Base-by-base conservation (phyloP, 441 rosid species). In the Mallotus repandus region DNA sequence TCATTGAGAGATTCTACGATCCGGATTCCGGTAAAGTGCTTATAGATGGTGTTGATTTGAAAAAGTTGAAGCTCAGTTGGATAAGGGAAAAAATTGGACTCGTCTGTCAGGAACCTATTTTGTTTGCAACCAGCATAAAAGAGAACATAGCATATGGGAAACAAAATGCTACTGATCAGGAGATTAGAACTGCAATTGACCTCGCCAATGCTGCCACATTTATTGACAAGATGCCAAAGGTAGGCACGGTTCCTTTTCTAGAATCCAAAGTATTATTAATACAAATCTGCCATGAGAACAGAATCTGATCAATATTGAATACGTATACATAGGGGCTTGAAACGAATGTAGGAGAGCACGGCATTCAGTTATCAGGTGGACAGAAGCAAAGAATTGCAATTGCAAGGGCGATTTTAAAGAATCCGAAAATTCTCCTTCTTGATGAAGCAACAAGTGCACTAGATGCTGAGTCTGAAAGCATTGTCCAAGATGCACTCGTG, bases 371-470 rank as follows among this genome's bases (percentile, higher is more conserved):
- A 13, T 93, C 98, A 2, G 91, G 97, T 2, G 98, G 98, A 45
- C 96, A 91, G 72, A 93, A 93, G 73, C 96, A 91, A 80, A 86
- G 98, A 73, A 79, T 93, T 48, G 97, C 97, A 13, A 88, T 93
- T 38, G 94, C 98, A 1, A 89, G 97, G 80, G 98, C 97, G 13
- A 87, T 91, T n/a, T 54, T 91, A 5, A 93, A 88, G 70, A 82
- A 91, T 45, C 98, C 94, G 0, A 70, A 86, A 53, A 89, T 91
- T 72, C 80, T 91, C 41, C 95, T 93, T 62, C 65, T 93, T 9
- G 97, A 91, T 57, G 98, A 93, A 84, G 97, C 93, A 14, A 92
- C 94, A n/a, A 93, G 97, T 64, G 90, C 97, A 7, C 86, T 91
- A 5, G 96, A 93, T 72, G 88, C 92, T 43, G 94, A 88, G 71